These are phyloP conservation scores for Saccharomycopsis fermentans DNA, from an alignment of 805 yeast genomes.

Conservation along the genomic window DNA sequence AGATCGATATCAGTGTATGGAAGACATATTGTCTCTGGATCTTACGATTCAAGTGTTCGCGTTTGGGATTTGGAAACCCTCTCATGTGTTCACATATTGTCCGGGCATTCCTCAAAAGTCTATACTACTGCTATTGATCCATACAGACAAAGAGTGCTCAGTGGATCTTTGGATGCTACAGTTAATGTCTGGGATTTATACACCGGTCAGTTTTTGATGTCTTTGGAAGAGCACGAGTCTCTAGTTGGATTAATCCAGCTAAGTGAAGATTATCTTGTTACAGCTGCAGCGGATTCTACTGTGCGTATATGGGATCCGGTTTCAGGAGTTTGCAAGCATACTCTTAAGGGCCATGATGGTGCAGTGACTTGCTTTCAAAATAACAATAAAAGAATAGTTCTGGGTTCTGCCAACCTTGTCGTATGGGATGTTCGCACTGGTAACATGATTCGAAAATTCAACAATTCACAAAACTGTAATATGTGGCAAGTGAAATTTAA, in stretches of 20 bases:
- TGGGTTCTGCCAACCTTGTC: slow-evolving; percentile 87
- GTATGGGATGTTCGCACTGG: slow-evolving; percentile 82
- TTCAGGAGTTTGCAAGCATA: slow-evolving; percentile 52
- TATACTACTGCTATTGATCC: slow-evolving; percentile 82
- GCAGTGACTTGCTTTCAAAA: slow-evolving; percentile 93
- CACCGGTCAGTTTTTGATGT: slow-evolving; percentile 57
- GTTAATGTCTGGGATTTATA: slow-evolving; percentile 85
- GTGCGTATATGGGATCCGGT: slow-evolving; percentile 89
- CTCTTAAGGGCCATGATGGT: slow-evolving; percentile 65
- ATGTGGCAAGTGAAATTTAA: slow-evolving; percentile 95
- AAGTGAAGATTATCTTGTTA: slow-evolving; percentile 65
- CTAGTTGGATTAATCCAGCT: slow-evolving; percentile 81
- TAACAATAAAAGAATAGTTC: slow-evolving; percentile 70
- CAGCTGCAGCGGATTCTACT: slow-evolving; percentile 94
- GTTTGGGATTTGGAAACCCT: slow-evolving; percentile 85
- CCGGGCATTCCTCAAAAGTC: slow-evolving; percentile 81
- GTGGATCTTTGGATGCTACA: slow-evolving; percentile 85
- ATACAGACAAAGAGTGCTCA: slow-evolving; percentile 66
- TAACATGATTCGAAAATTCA: slow-evolving; percentile 57
- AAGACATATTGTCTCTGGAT: slow-evolving; percentile 75
- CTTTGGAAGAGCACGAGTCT: slow-evolving; percentile 80
- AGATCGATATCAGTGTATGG: slow-evolving; percentile 84
- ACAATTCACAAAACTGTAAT: slow-evolving; percentile 61
- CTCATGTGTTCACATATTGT: slow-evolving; percentile 58
- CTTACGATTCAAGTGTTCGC: slow-evolving; percentile 81